Percentiles rank a stretch among this genome's conserved stretches.
phyloP scores from a whole-genome alignment of 805 yeast genomes.

The Wickerhamiella musiphila region DNA sequence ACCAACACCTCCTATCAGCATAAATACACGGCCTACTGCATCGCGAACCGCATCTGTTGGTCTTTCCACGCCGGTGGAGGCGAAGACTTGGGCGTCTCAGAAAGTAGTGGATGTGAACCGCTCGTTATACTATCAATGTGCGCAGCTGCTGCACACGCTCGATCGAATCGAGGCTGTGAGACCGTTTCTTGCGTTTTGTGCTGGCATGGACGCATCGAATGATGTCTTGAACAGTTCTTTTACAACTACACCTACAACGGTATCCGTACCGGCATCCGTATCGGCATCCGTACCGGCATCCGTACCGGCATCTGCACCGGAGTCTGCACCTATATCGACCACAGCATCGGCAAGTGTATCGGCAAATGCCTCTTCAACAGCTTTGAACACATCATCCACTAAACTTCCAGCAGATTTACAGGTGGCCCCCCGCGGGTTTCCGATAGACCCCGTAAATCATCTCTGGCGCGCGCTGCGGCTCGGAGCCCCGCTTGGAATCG shows the following conservation, averaged over 20 bases:
- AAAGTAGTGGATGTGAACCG: slow-evolving; percentile 30
- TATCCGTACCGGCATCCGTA: too few relatives aligned
- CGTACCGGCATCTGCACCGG: too few relatives aligned
- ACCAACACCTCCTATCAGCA: too few relatives aligned
- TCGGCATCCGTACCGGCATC: too few relatives aligned
- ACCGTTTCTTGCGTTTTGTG: slow-evolving; percentile 41
- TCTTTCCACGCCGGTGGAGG: slow-evolving; percentile 11
- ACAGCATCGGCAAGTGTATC: too few relatives aligned
- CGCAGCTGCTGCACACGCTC: slow-evolving; percentile 35
- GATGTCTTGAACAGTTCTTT: slow-evolving; percentile 13
- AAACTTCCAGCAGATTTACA: too few relatives aligned
- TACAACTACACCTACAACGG: too few relatives aligned
- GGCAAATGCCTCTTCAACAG: too few relatives aligned
- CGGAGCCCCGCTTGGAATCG: slow-evolving; percentile 79
- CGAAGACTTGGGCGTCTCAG: slow-evolving; percentile 12
- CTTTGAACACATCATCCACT: too few relatives aligned
- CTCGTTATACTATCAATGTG: slow-evolving; percentile 54
- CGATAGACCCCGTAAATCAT: slow-evolving; percentile 83
- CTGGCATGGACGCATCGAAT: slow-evolving; percentile 20
- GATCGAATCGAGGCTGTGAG: slow-evolving; percentile 47
- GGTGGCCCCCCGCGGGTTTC: slow-evolving; percentile 37
- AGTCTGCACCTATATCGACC: too few relatives aligned
- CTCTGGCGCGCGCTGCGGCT: slow-evolving; percentile 76
- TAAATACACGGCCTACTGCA: slow-evolving; percentile 8
- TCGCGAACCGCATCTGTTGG: slow-evolving; percentile 2